A percentile compares a stretch with the other conserved stretches of the same genome.
Evolutionary conservation across 2,329 filamentous ascomycete genomes (phyloP).

Genomic region (Monilinia vaccinii-corymbosi): DNA sequence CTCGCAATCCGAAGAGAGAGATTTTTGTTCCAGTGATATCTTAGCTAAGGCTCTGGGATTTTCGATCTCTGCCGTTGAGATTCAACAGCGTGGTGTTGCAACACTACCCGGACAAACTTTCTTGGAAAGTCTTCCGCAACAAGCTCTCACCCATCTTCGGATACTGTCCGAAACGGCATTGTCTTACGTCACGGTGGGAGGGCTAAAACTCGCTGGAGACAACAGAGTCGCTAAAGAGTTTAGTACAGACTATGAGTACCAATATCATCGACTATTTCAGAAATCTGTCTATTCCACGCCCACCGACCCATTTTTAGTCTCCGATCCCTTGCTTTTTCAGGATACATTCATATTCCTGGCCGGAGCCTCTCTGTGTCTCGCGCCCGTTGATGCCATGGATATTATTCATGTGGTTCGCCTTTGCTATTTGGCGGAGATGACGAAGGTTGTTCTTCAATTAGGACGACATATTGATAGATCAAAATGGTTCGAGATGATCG

Average conservation of each 20-base stretch:
- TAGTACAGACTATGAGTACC: constrained; percentile 55
- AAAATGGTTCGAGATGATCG: constrained; percentile 36
- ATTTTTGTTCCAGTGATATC: constrained; percentile 47
- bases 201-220: constrained; percentile 50
- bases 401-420: constrained; percentile 72
- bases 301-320: neutral
- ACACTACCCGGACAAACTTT: constrained; percentile 65
- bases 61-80: constrained; percentile 82
- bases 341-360: constrained; percentile 76
- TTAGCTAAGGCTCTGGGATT: constrained; percentile 64
- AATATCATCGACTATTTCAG: constrained; percentile 65
- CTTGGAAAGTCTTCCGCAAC: constrained; percentile 74
- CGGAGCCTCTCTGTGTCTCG: constrained; percentile 64
- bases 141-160: constrained; percentile 76
- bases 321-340: constrained; percentile 50
- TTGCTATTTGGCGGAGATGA: constrained; percentile 84
- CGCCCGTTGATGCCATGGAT: constrained; percentile 59
- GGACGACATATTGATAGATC: constrained; percentile 43
- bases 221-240: constrained; percentile 60
- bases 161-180: constrained; percentile 81
- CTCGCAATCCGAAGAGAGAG: constrained; percentile 15
- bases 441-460: constrained; percentile 63
- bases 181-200: constrained; percentile 73
- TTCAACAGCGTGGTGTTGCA: constrained; percentile 79
- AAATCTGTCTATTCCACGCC: constrained; percentile 9